These are phyloP conservation scores for Viola pubescens DNA, from an alignment of 441 rosid species.

Conservation along the genomic window DNA sequence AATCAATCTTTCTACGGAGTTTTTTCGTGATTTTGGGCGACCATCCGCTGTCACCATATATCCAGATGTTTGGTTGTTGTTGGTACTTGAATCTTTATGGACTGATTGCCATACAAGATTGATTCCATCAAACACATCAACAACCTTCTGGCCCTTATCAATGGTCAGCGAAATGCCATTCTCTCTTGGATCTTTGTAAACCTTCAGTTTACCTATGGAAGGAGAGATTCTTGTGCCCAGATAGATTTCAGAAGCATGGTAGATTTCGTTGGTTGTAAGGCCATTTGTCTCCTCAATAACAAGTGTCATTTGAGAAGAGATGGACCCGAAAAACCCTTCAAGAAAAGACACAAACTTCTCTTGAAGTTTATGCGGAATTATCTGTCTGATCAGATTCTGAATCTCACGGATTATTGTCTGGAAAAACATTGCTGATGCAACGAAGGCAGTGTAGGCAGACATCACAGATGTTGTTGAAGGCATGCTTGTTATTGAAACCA, in stretches of 20 bases:
- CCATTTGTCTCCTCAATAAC: background rate
- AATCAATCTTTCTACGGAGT: too few relatives aligned
- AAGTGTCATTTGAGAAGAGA: background rate
- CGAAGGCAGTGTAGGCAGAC: background rate
- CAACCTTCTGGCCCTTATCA: background rate
- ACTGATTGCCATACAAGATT: background rate
- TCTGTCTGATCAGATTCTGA: background rate
- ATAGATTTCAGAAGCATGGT: background rate
- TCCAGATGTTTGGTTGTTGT: too few relatives aligned
- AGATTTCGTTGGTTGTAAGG: background rate
- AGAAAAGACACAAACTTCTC: too few relatives aligned
- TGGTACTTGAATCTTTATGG: too few relatives aligned
- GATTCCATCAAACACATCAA: background rate
- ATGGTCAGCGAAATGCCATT: too few relatives aligned
- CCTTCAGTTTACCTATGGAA: background rate
- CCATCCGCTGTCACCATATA: too few relatives aligned
- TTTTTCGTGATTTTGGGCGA: too few relatives aligned
- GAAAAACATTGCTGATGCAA: background rate
- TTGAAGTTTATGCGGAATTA: too few relatives aligned
- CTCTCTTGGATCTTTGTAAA: background rate
- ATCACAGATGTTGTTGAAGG: background rate
- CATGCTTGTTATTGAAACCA: slow-evolving; percentile 14
- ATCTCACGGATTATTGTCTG: background rate
- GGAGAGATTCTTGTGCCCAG: background rate
- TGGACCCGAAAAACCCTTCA: too few relatives aligned